Percentiles rank a stretch among this genome's conserved stretches.
Conservation (phyloP, 2,329 filamentous ascomycete species). For the Diaporthe destruens region DNA sequence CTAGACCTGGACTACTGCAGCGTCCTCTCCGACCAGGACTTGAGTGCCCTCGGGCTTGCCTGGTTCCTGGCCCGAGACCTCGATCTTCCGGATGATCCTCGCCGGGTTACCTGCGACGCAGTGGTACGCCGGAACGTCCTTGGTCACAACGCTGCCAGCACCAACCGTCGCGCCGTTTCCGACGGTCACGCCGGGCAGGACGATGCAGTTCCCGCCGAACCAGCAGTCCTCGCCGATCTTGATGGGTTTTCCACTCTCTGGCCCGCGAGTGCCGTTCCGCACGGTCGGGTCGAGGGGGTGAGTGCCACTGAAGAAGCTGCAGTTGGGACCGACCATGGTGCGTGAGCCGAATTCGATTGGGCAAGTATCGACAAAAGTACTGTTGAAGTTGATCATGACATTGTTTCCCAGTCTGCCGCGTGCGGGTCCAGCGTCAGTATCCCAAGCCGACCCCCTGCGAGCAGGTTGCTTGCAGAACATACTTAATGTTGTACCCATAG, state of each 20-base stretch:
- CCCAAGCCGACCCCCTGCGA: not conserved
- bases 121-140: constrained; percentile 74
- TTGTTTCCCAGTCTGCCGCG: constrained; percentile 69
- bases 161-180: constrained; percentile 81
- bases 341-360: constrained; percentile 80
- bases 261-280: constrained; percentile 80
- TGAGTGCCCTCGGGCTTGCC: not conserved
- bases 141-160: constrained; percentile 87
- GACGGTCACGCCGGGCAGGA: constrained; percentile 83
- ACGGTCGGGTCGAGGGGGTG: constrained; percentile 83
- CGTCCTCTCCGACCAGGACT: constrained; percentile 37
- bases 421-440: not conserved
- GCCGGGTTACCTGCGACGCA: constrained; percentile 78
- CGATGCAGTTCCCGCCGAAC: constrained; percentile 78
- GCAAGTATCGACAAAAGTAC: constrained; percentile 82
- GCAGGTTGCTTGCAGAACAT: constrained; percentile 41
- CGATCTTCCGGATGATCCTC: constrained; percentile 62
- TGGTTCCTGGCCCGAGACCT: constrained; percentile 46
- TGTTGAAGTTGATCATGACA: constrained; percentile 82
- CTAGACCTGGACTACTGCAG: constrained; percentile 19
- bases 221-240: constrained; percentile 85
- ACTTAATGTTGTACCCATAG: constrained; percentile 81
- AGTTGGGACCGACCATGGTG: constrained; percentile 83
- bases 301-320: constrained; percentile 78
- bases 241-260: constrained; percentile 81